Evolutionary conservation across 441 rosid genomes (phyloP), one percentile per base, ranked within the genome.

Genomic region (Pelargonium myrrhifolium): DNA sequence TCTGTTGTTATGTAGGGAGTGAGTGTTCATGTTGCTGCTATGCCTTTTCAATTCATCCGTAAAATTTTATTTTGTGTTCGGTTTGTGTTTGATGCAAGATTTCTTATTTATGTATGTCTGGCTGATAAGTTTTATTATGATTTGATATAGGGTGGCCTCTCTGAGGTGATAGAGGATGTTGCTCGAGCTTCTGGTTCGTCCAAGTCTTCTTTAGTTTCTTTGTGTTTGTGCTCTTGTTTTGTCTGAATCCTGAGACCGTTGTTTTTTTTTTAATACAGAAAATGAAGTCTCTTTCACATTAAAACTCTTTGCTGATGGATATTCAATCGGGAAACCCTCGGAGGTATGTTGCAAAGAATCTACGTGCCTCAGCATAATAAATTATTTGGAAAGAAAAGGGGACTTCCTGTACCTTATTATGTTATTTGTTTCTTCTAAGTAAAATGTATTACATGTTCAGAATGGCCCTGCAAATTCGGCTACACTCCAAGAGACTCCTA

Each of bases 241-340:
- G 65, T 64, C 62, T 56, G 6, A 3, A 71, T 59, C 59, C 26
- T 65, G 55, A 15, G n/a, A 47, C n/a, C 67, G 28, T 60, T 73
- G 9, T 2, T 66, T 65, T 31, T 64, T 68, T 1, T 14, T 79
- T 45, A 24, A 55, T 39, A 74, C 83, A 90, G 96, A 79, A 11
- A 84, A 81, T 72, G 94, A 89, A 81, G 89, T 83, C 73, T 92
- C 99, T 61, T 85, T 90, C 72, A 68, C 78, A 4, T 81, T 95
- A 83, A 85, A 82, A 74, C 94, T 95, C 51, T 90, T 83, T 71
- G 77, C 83, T 6, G 87, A 84, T 80, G 99, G 97, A 65, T 95
- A 90, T 82, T 84, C 80, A 22, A 67, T 92, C 14, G 92, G 86
- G 75, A 92, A 87, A 75, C 85, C 92, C 24, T 72, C 81, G 24